These are phyloP conservation scores for Atalantia buxifolia DNA, from an alignment of 345 rosid genomes.

Conservation along the genomic window DNA sequence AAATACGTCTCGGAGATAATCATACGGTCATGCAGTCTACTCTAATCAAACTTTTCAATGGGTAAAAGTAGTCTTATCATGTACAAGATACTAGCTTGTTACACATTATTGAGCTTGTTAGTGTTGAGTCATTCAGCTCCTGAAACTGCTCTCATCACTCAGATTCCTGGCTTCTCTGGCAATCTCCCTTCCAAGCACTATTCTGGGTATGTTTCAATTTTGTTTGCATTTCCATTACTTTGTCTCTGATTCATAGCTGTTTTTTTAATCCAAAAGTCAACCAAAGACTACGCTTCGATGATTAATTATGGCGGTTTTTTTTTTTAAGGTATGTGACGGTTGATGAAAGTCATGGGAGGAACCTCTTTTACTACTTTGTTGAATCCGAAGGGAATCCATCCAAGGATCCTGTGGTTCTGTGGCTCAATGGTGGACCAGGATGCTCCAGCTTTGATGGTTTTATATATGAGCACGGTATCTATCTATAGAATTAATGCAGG, in stretches of 20 bases:
- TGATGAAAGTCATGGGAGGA: conserved; percentile 47
- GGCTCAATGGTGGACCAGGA: conserved; percentile 98
- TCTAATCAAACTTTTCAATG: conserved; percentile 20
- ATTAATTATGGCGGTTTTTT: background rate
- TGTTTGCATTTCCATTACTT: background rate
- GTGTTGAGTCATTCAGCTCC: conserved; percentile 45
- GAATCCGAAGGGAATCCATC: conserved; percentile 71
- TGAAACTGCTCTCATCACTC: conserved; percentile 46
- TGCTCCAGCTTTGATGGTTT: conserved; percentile 97
- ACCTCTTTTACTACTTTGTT: conserved; percentile 74
- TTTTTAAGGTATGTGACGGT: conserved; percentile 64
- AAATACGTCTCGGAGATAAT: background rate
- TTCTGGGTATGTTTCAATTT: conserved; percentile 51
- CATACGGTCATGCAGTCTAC: background rate
- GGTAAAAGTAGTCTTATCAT: conserved; percentile 18
- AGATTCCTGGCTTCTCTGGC: conserved; percentile 66
- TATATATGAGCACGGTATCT: conserved; percentile 74
- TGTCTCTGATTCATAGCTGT: background rate
- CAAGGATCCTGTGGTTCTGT: conserved; percentile 73
- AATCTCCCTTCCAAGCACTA: conserved; percentile 76
- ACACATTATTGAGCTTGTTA: conserved; percentile 19
- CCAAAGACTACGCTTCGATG: background rate
- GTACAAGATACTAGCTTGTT: background rate
- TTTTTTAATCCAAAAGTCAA: background rate
- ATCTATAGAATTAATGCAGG: background rate